Evolutionary conservation across 257 asterid genomes (phyloP), one percentile per base, ranked within the genome.

Genomic region (Solanum paucissectum): DNA sequence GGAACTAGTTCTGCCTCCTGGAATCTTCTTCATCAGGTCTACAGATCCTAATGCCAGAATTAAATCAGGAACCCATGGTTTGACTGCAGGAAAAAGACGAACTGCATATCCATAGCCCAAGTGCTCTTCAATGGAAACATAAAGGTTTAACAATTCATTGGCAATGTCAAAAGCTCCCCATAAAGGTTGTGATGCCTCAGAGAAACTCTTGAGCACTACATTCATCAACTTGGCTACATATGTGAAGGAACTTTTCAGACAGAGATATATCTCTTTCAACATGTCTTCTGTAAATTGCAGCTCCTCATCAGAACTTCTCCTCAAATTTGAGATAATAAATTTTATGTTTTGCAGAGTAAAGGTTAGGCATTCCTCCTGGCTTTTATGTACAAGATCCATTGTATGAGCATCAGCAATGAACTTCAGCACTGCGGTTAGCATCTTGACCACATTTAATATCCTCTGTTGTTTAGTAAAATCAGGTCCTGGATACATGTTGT

Each of bases 21-120:
- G 46, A 46, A 89, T 89, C 87, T 90, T 91, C 42, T 91, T 94
- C 87, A 92, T 90, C 83, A 95, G 87, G 91, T 87, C 89, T 83
- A 71, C 6, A 81, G 95, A 94, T 87, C 98, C 99, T 83, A 96
- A 74, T 58, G 98, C 96, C 76, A 97, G 88, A 85, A 95, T 90
- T 87, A 97, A 89, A 92, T 97, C 99, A 58, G 99, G 97, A 82
- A 93, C 76, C 98, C 99, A 96, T 86, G 93, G 95, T 92, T 92
- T 93, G 86, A 91, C 91, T 29, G 93, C 92, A 84, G 93, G 58
- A 75, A 89, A 55, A 64, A 96, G 88, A 73, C 95, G 98, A 89
- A 92, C 87, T 38, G 98, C 98, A 69, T 89, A 90, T 88, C 93
- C 86, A 18, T 89, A 89, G 42, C 99, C 98, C 46, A 96, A 86